Conservation (phyloP, 805 yeast genomes). For the Schwanniomyces vanrijiae region DNA sequence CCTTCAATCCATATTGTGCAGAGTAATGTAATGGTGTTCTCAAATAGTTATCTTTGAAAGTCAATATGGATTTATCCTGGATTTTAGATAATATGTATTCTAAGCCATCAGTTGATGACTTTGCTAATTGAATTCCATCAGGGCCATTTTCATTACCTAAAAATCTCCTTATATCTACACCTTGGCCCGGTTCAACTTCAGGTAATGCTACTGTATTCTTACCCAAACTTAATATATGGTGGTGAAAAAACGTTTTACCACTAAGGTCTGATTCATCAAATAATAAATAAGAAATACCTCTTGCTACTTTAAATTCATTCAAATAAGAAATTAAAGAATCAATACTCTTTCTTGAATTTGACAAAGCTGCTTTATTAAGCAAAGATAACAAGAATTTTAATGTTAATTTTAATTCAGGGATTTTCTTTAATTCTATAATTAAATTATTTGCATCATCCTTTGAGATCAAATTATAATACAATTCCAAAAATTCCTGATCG, state of each 20-base stretch:
- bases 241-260: slow-evolving; percentile 83
- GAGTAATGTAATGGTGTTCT: slow-evolving; percentile 91
- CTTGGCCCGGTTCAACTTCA: slow-evolving; percentile 41
- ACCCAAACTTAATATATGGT: slow-evolving; percentile 76
- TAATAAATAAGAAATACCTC: slow-evolving; percentile 18
- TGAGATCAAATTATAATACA: slow-evolving; percentile 22
- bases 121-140: slow-evolving; percentile 62
- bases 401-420: slow-evolving; percentile 47
- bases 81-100: slow-evolving; percentile 57
- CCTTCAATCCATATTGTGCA: slow-evolving; percentile 78
- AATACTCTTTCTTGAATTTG: slow-evolving; percentile 57
- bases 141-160: slow-evolving; percentile 37
- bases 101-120: slow-evolving; percentile 49
- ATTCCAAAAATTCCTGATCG: slow-evolving; percentile 22
- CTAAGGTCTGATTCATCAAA: slow-evolving; percentile 70
- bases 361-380: slow-evolving; percentile 62
- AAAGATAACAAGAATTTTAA: slow-evolving; percentile 57
- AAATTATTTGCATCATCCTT: slow-evolving; percentile 47
- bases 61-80: slow-evolving; percentile 29
- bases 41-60: slow-evolving; percentile 70
- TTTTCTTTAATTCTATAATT: slow-evolving; percentile 34
- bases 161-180: slow-evolving; percentile 48
- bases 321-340: slow-evolving; percentile 52
- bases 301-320: slow-evolving; percentile 40
- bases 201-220: slow-evolving; percentile 48